Evolutionary conservation across 768 basidiomycete species (phyloP).

Genomic region (Tephrocybe rancida): DNA sequence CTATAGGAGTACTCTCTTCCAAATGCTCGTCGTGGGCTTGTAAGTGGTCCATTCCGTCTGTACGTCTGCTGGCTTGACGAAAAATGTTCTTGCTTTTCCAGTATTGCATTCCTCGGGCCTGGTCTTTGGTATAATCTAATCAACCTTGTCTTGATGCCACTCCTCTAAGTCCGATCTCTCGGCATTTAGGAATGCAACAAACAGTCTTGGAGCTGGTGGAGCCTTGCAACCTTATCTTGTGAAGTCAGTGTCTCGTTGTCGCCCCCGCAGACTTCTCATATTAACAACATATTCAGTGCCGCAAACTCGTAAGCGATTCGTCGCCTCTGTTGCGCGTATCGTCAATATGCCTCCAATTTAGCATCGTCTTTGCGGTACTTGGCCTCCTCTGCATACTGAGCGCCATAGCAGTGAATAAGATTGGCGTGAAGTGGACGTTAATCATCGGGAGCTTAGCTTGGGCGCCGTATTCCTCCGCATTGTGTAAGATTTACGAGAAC

Average conservation of each 20-base stretch:
- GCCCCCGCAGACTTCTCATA: background rate
- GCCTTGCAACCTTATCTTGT: constrained; percentile 19
- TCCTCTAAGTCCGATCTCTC: background rate
- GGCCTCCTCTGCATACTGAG: constrained; percentile 20
- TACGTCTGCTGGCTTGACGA: background rate
- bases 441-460: constrained; percentile 16
- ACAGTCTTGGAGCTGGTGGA: constrained; percentile 19
- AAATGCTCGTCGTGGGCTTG: constrained; percentile 15
- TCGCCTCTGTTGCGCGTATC: background rate
- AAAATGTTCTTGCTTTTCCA: background rate
- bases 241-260: constrained; percentile 7
- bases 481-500: constrained; percentile 13
- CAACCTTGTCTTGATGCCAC: background rate
- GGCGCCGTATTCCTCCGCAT: constrained; percentile 15
- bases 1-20: constrained; percentile 16
- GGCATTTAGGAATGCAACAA: constrained; percentile 17
- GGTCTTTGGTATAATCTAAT: constrained; percentile 9
- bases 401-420: constrained; percentile 16
- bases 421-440: constrained; percentile 18
- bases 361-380: constrained; percentile 18
- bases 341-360: background rate
- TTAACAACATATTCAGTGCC: background rate
- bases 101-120: constrained; percentile 12
- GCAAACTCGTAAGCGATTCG: constrained; percentile 5
- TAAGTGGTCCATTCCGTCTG: background rate